Percentiles rank a stretch among this genome's conserved stretches.
These are phyloP conservation scores for Avena sativa DNA, from an alignment of 176 grass and related monocot species.

Conservation along the genomic window DNA sequence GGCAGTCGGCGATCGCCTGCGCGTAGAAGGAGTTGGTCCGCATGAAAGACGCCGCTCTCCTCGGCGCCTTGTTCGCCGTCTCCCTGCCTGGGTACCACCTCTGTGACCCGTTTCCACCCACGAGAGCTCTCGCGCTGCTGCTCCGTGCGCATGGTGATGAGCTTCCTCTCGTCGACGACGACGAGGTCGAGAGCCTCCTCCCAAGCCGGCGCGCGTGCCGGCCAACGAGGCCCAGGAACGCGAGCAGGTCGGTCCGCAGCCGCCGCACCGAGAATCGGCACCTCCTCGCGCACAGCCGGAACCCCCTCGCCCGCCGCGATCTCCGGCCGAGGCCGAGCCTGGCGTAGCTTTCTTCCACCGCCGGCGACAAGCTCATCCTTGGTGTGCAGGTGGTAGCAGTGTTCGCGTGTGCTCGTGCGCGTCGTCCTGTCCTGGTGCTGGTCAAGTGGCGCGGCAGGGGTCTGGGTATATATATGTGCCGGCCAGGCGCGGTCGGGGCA, in stretches of 20 bases:
- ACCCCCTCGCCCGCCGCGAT: slow-evolving; percentile 49
- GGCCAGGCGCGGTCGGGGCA: slow-evolving; percentile 7
- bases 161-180: neutral
- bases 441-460: slow-evolving; percentile 37
- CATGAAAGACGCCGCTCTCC: slow-evolving; percentile 42
- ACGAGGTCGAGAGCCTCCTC: slow-evolving; percentile 4
- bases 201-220: slow-evolving; percentile 52
- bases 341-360: slow-evolving; percentile 41
- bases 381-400: too few species aligned
- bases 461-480: neutral
- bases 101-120: neutral
- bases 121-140: slow-evolving; percentile 51
- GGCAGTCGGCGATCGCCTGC: slow-evolving; percentile 85
- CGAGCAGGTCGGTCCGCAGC: slow-evolving; percentile 51
- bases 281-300: slow-evolving; percentile 62
- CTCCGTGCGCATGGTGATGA: neutral
- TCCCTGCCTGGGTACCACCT: too few species aligned
- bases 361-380: neutral
- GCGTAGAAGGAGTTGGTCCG: slow-evolving; percentile 81
- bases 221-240: slow-evolving; percentile 55
- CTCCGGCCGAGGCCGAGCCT: slow-evolving; percentile 35
- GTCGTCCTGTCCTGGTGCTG: neutral
- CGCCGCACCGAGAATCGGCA: slow-evolving; percentile 57
- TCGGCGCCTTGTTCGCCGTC: neutral
- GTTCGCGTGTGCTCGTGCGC: too few species aligned